Evolutionary conservation across 2,329 filamentous ascomycete species (phyloP).

Genomic region (Pseudocercospora eumusae): DNA sequence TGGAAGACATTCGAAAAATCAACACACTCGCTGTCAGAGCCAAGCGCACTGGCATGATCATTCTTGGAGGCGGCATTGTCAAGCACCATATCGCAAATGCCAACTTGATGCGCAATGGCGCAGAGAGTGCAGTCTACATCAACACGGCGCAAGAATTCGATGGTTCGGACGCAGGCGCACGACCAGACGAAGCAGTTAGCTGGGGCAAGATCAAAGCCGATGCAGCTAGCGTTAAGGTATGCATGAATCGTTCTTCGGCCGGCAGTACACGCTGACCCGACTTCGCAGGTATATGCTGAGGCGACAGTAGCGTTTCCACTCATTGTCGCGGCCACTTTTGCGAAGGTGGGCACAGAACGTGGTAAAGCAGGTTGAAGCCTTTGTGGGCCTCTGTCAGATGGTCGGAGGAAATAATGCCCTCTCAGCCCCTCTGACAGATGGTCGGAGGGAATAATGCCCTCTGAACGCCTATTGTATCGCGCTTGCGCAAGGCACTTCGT

Average conservation of each 20-base stretch:
- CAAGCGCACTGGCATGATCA: conserved; percentile 89
- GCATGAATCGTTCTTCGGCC: not conserved
- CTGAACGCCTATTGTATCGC: conserved; percentile 10
- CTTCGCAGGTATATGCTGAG: conserved; percentile 60
- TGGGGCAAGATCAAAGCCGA: conserved; percentile 97
- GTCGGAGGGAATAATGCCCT: not conserved
- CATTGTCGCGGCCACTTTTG: conserved; percentile 67
- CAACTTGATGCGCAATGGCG: conserved; percentile 94
- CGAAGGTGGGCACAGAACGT: conserved; percentile 41
- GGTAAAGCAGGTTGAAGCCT: not conserved
- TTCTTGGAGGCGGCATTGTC: conserved; percentile 89
- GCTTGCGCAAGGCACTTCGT: conserved; percentile 28
- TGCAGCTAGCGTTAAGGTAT: conserved; percentile 84
- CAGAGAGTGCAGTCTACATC: conserved; percentile 94
- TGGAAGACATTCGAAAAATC: conserved; percentile 88
- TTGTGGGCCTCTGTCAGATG: not conserved
- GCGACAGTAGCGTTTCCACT: conserved; percentile 68
- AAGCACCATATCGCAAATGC: conserved; percentile 99
- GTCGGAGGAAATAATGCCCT: not conserved
- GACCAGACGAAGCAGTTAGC: conserved; percentile 94
- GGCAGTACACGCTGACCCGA: conserved; percentile 1
- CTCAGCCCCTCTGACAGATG: not conserved
- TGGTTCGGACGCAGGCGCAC: conserved; percentile 90
- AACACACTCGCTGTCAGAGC: conserved; percentile 90
- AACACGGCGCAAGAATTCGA: conserved; percentile 98